Evolutionary conservation across 345 rosid genomes (phyloP).

Genomic region (Sisymbrium irio): DNA sequence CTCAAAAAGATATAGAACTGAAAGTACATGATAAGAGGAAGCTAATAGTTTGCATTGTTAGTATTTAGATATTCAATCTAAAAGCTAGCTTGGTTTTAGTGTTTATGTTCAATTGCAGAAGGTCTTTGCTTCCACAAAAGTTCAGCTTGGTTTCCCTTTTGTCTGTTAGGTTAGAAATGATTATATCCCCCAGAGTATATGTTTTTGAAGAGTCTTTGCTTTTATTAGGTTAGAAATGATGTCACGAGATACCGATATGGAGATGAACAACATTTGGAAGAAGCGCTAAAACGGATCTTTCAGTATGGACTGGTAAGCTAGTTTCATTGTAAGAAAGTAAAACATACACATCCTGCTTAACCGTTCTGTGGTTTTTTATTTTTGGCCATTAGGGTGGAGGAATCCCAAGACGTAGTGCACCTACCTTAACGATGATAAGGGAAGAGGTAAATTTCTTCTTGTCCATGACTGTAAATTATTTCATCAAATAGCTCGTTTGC

Average conservation of each 20-base stretch:
- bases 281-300: constrained; percentile 85
- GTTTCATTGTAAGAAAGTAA: background rate
- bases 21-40: background rate
- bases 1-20: background rate
- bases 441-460: constrained; percentile 60
- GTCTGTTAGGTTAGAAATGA: constrained; percentile 66
- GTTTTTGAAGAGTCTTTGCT: background rate
- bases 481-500: background rate
- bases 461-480: background rate
- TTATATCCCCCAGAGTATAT: background rate
- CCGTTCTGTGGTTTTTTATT: background rate
- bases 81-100: background rate
- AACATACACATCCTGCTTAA: background rate
- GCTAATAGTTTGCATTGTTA: background rate
- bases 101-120: background rate
- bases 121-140: background rate
- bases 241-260: constrained; percentile 89
- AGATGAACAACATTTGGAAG: constrained; percentile 96
- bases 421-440: constrained; percentile 65
- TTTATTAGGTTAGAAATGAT: constrained; percentile 70
- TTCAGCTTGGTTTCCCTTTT: background rate
- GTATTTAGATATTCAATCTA: background rate
- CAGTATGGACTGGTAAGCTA: constrained; percentile 81
- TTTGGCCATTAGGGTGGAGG: constrained; percentile 67
- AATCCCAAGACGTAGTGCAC: constrained; percentile 88